Evolutionary conservation across 228 moss, liverwort and hornwort species (phyloP).

Genomic region (Sphagnum fallax): DNA sequence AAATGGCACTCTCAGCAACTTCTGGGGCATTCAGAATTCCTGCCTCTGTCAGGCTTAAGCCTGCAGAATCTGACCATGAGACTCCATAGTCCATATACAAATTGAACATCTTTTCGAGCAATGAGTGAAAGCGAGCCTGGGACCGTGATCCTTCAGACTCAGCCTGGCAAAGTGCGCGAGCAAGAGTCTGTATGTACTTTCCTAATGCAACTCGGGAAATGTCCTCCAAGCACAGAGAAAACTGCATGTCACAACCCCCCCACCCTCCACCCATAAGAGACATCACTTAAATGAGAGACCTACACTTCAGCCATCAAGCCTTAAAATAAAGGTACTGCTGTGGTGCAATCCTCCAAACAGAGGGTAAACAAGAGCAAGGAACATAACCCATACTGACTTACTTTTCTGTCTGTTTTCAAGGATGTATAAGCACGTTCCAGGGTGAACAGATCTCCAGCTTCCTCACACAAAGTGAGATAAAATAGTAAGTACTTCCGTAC

Average conservation of each 20-base stretch:
- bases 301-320: background rate
- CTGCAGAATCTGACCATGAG: conserved; percentile 80
- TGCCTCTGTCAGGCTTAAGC: conserved; percentile 74
- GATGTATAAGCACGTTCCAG: conserved; percentile 84
- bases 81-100: conserved; percentile 89
- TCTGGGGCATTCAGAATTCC: conserved; percentile 57
- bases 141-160: conserved; percentile 47
- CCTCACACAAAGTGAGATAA: conserved; percentile 85
- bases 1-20: conserved; percentile 76
- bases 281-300: background rate
- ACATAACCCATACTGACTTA: conserved; percentile 10
- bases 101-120: conserved; percentile 88
- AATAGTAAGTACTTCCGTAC: conserved; percentile 88
- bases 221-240: conserved; percentile 93
- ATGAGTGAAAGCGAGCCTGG: conserved; percentile 50
- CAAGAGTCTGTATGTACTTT: conserved; percentile 77
- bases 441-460: conserved; percentile 84
- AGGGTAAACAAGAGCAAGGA: background rate
- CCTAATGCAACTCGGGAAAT: conserved; percentile 82
- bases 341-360: background rate
- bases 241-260: conserved; percentile 32
- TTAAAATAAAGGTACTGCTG: background rate
- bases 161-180: conserved; percentile 67
- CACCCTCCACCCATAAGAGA: background rate
- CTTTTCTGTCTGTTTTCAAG: conserved; percentile 88